These are phyloP conservation scores for Candida quercuum DNA, from an alignment of 805 yeast genomes.

Conservation along the genomic window DNA sequence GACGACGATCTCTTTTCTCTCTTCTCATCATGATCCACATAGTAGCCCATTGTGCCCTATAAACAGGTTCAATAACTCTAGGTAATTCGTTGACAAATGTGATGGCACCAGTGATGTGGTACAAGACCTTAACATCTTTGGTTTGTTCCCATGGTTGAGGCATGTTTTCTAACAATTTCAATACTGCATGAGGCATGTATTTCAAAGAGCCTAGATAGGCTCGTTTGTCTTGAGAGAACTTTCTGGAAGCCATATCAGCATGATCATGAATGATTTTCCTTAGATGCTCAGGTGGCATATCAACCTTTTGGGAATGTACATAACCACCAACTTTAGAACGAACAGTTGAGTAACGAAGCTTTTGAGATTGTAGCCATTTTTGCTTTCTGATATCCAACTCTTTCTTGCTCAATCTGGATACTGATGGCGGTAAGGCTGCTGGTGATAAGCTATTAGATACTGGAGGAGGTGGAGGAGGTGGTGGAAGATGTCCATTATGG, in stretches of 20 bases:
- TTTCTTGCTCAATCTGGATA: slow-evolving; percentile 13
- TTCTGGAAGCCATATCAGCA: slow-evolving; percentile 76
- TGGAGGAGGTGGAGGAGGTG: slow-evolving; percentile 33
- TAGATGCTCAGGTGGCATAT: slow-evolving; percentile 92
- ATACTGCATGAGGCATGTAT: slow-evolving; percentile 91
- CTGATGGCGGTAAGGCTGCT: slow-evolving; percentile 13
- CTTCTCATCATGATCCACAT: slow-evolving; percentile 91
- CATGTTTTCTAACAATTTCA: slow-evolving; percentile 88
- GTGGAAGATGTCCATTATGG: too few species aligned
- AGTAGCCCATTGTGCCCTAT: slow-evolving; percentile 92
- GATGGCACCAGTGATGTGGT: slow-evolving; percentile 90
- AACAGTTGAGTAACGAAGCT: slow-evolving; percentile 41
- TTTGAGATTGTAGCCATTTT: slow-evolving; percentile 63
- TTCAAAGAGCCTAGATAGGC: slow-evolving; percentile 87
- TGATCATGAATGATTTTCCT: slow-evolving; percentile 80
- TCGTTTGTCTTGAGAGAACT: slow-evolving; percentile 77
- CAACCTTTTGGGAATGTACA: slow-evolving; percentile 58
- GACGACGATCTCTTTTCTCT: slow-evolving; percentile 86
- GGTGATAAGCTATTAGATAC: too few species aligned
- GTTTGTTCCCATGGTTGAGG: slow-evolving; percentile 97
- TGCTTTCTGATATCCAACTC: slow-evolving; percentile 40
- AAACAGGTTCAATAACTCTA: slow-evolving; percentile 86
- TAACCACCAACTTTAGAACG: slow-evolving; percentile 33
- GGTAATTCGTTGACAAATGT: slow-evolving; percentile 93
- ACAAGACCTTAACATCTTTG: slow-evolving; percentile 81